Percentiles rank a stretch among this genome's conserved stretches.
Conservation (phyloP, 169 alveolate genomes). For the Plasmodium fragile region DNA sequence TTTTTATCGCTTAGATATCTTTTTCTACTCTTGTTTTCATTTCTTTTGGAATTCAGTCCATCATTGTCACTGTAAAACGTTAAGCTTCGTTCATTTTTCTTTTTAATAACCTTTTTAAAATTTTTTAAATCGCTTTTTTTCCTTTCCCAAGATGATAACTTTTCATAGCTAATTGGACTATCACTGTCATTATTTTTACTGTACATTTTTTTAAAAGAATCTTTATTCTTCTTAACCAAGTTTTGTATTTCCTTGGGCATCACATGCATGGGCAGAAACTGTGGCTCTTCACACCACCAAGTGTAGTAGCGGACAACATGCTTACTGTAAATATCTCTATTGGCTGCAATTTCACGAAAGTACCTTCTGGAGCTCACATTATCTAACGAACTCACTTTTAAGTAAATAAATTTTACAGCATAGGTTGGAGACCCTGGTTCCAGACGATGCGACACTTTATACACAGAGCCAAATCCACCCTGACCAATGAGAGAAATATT, state of each 20-base stretch:
- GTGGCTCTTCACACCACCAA: constrained; percentile 96
- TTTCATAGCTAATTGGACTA: constrained; percentile 32
- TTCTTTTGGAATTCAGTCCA: constrained; percentile 10
- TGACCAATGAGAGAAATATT: constrained; percentile 89
- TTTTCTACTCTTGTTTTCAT: constrained; percentile 3
- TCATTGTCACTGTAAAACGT: constrained; percentile 71
- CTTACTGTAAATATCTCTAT: constrained; percentile 90
- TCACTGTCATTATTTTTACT: constrained; percentile 20
- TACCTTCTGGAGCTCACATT: constrained; percentile 88
- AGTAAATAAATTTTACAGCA: constrained; percentile 89
- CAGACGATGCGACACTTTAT: constrained; percentile 89
- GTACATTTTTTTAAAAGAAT: constrained; percentile 69
- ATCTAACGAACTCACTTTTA: constrained; percentile 87
- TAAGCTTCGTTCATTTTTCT: constrained; percentile 32
- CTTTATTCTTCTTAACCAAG: constrained; percentile 83
- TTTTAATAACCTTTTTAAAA: constrained; percentile 69
- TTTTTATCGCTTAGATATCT: constrained; percentile 27
- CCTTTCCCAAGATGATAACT: constrained; percentile 73
- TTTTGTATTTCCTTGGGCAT: constrained; percentile 83
- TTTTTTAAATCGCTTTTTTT: constrained; percentile 42
- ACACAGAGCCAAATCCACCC: constrained; percentile 93
- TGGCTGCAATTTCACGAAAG: constrained; percentile 92
- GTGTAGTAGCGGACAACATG: constrained; percentile 92
- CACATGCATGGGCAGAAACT: constrained; percentile 86
- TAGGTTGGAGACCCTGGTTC: constrained; percentile 92